Evolutionary conservation across 1,284 basidiomycete species (phyloP).

Genomic region (Rhodotorula sp.): DNA sequence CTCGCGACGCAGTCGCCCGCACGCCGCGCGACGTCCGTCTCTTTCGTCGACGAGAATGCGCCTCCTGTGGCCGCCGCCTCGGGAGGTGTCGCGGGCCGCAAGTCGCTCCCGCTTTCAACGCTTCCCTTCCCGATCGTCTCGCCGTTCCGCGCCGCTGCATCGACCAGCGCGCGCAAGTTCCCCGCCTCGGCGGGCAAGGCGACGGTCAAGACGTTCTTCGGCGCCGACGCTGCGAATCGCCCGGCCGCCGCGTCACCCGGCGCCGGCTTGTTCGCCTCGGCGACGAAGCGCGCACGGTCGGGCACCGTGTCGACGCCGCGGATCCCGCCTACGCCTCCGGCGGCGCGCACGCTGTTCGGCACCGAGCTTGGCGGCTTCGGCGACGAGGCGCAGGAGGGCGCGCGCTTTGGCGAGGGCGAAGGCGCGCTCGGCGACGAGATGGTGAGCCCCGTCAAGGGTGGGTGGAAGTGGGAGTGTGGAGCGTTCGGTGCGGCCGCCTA

Average conservation of each 20-base stretch:
- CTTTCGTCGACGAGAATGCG: neutral
- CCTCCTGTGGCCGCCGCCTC: neutral
- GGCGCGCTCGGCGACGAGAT: neutral
- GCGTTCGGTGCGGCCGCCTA: neutral
- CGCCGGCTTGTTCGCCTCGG: neutral
- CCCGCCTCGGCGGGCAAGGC: neutral
- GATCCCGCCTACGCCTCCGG: conserved; percentile 5
- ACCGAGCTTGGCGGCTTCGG: neutral
- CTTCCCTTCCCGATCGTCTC: conserved; percentile 24
- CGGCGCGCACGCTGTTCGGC: conserved; percentile 12
- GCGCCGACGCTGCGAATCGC: neutral
- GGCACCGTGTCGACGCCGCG: neutral
- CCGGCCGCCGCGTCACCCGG: neutral
- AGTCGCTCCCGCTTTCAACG: conserved; percentile 18
- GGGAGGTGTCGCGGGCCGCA: neutral
- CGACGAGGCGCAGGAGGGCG: too few relatives aligned
- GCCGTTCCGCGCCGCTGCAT: neutral
- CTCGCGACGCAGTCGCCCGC: neutral
- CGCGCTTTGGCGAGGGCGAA: neutral
- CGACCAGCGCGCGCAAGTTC: neutral
- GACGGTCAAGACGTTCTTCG: conserved; percentile 4
- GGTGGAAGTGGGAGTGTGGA: neutral
- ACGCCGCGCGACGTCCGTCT: neutral
- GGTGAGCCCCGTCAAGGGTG: neutral
- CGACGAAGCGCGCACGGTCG: neutral